A percentile compares a stretch with the other conserved stretches of the same genome.
These are phyloP conservation scores for Ochetophila trinervis DNA, from an alignment of 306 rosid genomes.

Conservation along the genomic window DNA sequence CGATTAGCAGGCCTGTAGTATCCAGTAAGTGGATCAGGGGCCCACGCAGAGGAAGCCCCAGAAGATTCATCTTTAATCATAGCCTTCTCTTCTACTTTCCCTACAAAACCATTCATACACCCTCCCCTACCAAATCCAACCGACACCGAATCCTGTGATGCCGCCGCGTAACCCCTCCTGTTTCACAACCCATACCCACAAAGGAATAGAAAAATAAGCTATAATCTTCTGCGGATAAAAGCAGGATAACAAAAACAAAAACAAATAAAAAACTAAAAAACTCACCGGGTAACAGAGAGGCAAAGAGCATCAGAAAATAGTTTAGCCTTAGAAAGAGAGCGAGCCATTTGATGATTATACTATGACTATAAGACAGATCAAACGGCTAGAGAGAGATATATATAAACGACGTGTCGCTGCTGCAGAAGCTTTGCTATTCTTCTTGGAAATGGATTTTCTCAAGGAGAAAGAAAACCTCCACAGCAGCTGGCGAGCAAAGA, in stretches of 20 bases:
- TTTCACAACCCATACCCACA: not conserved
- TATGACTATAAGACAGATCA: not conserved
- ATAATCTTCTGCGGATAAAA: not conserved
- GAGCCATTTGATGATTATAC: conserved; percentile 9
- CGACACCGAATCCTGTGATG: conserved; percentile 24
- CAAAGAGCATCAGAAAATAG: not conserved
- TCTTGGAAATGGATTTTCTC: conserved; percentile 1
- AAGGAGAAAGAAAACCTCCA: conserved; percentile 6
- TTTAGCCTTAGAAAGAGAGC: conserved; percentile 22
- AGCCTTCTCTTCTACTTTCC: conserved; percentile 25
- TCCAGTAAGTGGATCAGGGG: conserved; percentile 49
- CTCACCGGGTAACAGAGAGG: conserved; percentile 2
- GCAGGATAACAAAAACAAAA: not conserved
- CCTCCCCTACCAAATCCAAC: conserved; percentile 20
- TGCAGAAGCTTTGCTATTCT: conserved; percentile 12
- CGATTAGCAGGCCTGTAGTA: conserved; percentile 46
- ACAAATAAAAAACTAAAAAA: not conserved
- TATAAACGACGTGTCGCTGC: conserved; percentile 2
- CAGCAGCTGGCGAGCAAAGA: no score
- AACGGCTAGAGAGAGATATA: not conserved
- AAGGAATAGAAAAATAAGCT: not conserved
- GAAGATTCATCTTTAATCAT: conserved; percentile 7
- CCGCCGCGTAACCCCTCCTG: conserved; percentile 43
- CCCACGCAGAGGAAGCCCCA: conserved; percentile 42
- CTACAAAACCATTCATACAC: conserved; percentile 18